Evolutionary conservation across 257 asterid species (phyloP).

Genomic region (Nicotiana obtusifolia): DNA sequence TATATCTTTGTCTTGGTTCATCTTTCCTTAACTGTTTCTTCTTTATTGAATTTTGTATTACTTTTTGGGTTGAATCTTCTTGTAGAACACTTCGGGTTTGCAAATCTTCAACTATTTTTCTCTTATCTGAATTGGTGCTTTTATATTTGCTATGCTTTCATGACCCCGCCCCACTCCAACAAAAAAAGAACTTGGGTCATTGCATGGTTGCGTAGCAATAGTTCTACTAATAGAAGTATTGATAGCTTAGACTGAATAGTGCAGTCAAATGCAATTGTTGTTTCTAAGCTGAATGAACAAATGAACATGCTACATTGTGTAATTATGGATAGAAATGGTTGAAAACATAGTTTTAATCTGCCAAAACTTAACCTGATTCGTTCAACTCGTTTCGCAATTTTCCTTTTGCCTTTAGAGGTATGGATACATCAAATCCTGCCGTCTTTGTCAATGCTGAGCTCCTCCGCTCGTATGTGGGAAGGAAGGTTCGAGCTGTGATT

Average conservation of each 20-base stretch:
- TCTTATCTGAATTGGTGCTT: background rate
- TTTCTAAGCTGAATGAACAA: background rate
- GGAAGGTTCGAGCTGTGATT: constrained; percentile 75
- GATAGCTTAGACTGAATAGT: background rate
- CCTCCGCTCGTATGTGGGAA: constrained; percentile 53
- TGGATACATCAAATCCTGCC: constrained; percentile 86
- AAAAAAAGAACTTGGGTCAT: too few species aligned
- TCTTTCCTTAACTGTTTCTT: background rate
- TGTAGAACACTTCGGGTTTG: background rate
- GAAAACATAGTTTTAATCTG: constrained; percentile 1
- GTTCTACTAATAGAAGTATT: background rate
- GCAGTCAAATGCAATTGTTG: background rate
- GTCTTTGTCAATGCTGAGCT: constrained; percentile 81
- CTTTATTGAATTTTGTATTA: background rate
- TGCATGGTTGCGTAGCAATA: background rate
- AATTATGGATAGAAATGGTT: background rate
- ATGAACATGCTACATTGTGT: background rate
- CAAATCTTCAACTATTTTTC: background rate
- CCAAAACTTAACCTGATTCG: background rate
- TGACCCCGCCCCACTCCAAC: background rate
- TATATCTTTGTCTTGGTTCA: background rate
- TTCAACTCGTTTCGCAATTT: background rate
- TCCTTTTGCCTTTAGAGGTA: constrained; percentile 14
- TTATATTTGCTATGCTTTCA: background rate
- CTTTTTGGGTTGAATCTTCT: background rate